A percentile compares a stretch with the other conserved stretches of the same genome.
Conservation (phyloP, 2,329 filamentous ascomycete species). For the Diplocarpon mali region DNA sequence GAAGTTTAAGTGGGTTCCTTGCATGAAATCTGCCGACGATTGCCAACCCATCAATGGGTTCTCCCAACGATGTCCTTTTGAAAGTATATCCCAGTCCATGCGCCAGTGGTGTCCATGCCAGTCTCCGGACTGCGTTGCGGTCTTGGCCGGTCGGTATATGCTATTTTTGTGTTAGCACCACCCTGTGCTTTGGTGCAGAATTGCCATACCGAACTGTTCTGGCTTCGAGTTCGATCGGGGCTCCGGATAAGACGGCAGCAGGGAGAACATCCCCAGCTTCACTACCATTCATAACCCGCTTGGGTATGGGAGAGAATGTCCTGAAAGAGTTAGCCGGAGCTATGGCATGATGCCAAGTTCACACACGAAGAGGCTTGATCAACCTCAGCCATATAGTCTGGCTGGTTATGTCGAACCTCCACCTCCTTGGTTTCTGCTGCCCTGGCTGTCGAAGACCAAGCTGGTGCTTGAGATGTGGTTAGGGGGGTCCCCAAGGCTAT, state of each 20-base stretch:
- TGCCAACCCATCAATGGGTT: constrained; percentile 99
- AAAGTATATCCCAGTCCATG: constrained; percentile 95
- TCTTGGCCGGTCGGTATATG: constrained; percentile 84
- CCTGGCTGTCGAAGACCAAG: constrained; percentile 12
- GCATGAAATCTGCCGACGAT: constrained; percentile 88
- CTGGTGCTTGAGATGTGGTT: constrained; percentile 29
- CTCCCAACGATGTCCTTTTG: constrained; percentile 94
- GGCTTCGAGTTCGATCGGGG: constrained; percentile 86
- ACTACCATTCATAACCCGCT: constrained; percentile 80
- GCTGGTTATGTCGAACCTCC: constrained; percentile 40
- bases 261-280: constrained; percentile 66
- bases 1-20: constrained; percentile 86
- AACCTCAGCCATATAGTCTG: constrained; percentile 68
- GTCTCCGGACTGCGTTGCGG: constrained; percentile 89
- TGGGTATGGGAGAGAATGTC: constrained; percentile 82
- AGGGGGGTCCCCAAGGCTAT: constrained; percentile 32
- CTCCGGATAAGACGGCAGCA: constrained; percentile 81
- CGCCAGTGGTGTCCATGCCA: constrained; percentile 83
- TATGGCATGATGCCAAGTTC: not conserved
- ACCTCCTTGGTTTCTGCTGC: constrained; percentile 11
- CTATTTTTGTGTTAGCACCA: constrained; percentile 35
- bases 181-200: not conserved
- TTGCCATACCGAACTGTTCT: constrained; percentile 73
- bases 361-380: constrained; percentile 88
- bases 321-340: constrained; percentile 38